These are phyloP conservation scores for Vaccinium corymbosum DNA, from an alignment of 148 eudicot species.

Conservation along the genomic window DNA sequence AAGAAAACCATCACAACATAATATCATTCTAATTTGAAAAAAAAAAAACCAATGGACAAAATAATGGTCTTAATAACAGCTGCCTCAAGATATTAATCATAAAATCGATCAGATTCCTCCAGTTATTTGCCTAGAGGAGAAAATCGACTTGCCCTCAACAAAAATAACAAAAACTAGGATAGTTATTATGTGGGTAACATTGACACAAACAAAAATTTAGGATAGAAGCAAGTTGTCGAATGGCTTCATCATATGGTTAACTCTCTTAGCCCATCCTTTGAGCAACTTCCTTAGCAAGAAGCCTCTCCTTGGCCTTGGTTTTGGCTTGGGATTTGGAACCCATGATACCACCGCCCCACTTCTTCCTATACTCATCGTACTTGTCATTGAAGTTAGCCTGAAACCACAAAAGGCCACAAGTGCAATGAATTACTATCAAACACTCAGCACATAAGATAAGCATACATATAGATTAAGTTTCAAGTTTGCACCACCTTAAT, in stretches of 20 bases:
- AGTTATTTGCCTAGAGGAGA: not conserved
- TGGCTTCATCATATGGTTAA: not conserved
- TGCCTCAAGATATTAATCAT: not conserved
- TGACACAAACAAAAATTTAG: not conserved
- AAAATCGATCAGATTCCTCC: not conserved
- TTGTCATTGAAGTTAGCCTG: conserved; percentile 97
- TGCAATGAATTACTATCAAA: not conserved
- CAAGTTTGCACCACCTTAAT: conserved; percentile 56
- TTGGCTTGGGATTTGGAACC: conserved; percentile 93
- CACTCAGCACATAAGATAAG: not conserved
- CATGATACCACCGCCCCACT: conserved; percentile 98
- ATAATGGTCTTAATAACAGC: not conserved
- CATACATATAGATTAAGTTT: not conserved
- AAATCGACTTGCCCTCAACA: not conserved
- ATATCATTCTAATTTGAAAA: not conserved
- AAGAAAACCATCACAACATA: not conserved
- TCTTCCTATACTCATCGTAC: conserved; percentile 82
- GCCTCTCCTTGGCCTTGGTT: conserved; percentile 81
- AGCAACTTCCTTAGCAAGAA: conserved; percentile 87
- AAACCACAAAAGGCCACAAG: not conserved
- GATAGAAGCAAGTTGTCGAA: not conserved
- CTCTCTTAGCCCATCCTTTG: conserved; percentile 56
- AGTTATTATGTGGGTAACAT: not conserved
- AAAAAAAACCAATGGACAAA: not conserved
- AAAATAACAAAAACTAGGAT: not conserved